Percentiles rank a stretch among this genome's conserved stretches.
Conservation (phyloP, 768 basidiomycete species). For the Glaciozyma antarctica region DNA sequence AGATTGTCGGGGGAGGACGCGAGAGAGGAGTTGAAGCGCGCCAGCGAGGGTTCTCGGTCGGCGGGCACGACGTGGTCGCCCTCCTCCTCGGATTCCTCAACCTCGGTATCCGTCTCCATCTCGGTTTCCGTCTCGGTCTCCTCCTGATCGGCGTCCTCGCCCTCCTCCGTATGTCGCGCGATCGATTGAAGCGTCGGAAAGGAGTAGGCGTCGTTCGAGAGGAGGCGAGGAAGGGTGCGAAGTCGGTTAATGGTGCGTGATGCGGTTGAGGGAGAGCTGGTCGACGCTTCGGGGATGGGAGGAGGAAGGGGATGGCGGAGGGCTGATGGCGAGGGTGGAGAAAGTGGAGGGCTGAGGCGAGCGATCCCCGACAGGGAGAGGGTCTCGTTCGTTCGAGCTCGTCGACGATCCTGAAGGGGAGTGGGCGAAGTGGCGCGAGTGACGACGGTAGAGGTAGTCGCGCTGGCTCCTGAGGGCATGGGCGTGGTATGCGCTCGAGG, state of each 20-base stretch:
- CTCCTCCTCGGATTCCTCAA: slow-evolving; percentile 28
- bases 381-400: too few relatives aligned
- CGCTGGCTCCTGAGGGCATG: too few relatives aligned
- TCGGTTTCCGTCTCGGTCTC: slow-evolving; percentile 41
- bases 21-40: too few relatives aligned
- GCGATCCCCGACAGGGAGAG: too few relatives aligned
- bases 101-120: slow-evolving; percentile 38
- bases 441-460: too few relatives aligned
- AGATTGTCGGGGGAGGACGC: slow-evolving; percentile 6
- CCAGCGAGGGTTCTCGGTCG: background rate
- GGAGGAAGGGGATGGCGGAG: too few relatives aligned
- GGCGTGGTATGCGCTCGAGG: too few relatives aligned
- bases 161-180: background rate
- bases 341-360: too few relatives aligned
- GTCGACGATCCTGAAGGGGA: too few relatives aligned
- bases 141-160: slow-evolving; percentile 15
- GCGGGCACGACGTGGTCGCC: background rate
- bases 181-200: background rate
- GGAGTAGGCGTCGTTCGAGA: slow-evolving; percentile 6
- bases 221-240: slow-evolving; percentile 16
- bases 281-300: background rate
- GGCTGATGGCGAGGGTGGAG: too few relatives aligned
- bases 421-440: too few relatives aligned
- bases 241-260: slow-evolving; percentile 1
- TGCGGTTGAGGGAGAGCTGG: slow-evolving; percentile 2